Percentiles rank a stretch among this genome's conserved stretches.
phyloP scores from a whole-genome alignment of 352 stramenopile species.

The Pythium guiyangense region DNA sequence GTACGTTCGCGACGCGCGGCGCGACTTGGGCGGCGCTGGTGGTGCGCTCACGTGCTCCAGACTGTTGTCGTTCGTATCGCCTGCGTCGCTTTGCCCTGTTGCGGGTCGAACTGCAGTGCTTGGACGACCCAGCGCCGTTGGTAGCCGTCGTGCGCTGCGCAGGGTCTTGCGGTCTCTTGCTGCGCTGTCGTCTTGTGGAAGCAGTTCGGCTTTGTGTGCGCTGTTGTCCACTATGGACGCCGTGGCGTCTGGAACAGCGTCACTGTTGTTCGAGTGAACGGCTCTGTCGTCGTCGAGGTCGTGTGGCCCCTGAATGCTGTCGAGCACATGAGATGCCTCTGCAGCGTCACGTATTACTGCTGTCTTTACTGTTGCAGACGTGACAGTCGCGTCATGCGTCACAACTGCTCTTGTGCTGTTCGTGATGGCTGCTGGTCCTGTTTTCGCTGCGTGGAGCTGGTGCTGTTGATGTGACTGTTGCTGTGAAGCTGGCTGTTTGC shows the following conservation, averaged over 20 bases:
- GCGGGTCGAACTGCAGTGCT: background rate
- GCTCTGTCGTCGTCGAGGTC: background rate
- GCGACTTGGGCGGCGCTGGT: constrained; percentile 8
- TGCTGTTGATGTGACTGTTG: background rate
- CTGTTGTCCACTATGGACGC: too few relatives aligned
- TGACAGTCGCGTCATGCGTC: too few relatives aligned
- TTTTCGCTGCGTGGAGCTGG: background rate
- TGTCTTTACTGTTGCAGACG: background rate
- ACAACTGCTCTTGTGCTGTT: background rate
- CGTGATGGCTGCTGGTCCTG: background rate
- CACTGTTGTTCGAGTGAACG: background rate
- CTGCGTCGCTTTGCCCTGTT: background rate
- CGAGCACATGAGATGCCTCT: background rate
- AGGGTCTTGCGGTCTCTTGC: background rate
- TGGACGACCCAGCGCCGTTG: background rate
- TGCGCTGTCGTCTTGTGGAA: background rate
- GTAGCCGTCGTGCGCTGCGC: constrained; percentile 2
- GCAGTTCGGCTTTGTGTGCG: too few relatives aligned
- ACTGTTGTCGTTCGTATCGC: background rate
- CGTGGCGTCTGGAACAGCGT: background rate
- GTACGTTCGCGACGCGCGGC: constrained; percentile 6
- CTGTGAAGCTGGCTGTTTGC: background rate
- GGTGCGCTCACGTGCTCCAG: background rate
- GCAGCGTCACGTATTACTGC: background rate
- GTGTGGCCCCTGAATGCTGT: background rate